A percentile compares a stretch with the other conserved stretches of the same genome.
These are phyloP conservation scores for Triangularia setosa DNA, from an alignment of 2,329 filamentous ascomycete species.

Conservation along the genomic window DNA sequence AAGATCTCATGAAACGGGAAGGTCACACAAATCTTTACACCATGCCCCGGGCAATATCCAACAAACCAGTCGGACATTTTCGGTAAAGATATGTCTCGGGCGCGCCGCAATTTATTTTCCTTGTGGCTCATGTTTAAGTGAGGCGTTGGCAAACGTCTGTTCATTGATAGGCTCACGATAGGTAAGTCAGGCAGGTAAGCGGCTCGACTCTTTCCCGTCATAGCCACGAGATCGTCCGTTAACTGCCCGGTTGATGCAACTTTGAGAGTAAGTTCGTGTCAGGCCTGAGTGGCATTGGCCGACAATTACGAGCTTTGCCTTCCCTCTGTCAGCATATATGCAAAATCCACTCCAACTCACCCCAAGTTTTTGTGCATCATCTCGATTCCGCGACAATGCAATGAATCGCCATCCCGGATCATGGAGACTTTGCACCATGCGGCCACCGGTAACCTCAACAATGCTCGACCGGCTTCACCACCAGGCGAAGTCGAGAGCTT, in stretches of 20 bases:
- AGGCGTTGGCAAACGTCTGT: neutral
- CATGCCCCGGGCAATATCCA: neutral
- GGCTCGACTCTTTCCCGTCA: neutral
- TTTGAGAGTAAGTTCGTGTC: neutral
- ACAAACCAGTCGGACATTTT: neutral
- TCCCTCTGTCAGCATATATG: neutral
- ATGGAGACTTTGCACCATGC: neutral
- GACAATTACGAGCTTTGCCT: neutral
- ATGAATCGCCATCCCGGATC: neutral
- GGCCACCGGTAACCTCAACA: neutral
- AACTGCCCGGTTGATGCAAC: neutral
- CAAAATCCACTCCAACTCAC: neutral
- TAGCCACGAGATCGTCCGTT: neutral
- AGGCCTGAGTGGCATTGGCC: neutral
- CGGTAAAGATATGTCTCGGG: neutral
- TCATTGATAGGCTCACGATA: neutral
- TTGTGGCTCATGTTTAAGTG: neutral
- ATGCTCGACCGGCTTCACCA: neutral
- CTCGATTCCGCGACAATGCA: neutral
- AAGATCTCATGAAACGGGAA: neutral
- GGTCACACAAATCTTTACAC: neutral
- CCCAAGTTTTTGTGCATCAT: neutral
- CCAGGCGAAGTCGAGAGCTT: neutral
- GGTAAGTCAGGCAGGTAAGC: neutral
- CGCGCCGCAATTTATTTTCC: neutral